Evolutionary conservation across 768 basidiomycete genomes (phyloP), one percentile per base, ranked within the genome.

Genomic region (Suillus variegatus): DNA sequence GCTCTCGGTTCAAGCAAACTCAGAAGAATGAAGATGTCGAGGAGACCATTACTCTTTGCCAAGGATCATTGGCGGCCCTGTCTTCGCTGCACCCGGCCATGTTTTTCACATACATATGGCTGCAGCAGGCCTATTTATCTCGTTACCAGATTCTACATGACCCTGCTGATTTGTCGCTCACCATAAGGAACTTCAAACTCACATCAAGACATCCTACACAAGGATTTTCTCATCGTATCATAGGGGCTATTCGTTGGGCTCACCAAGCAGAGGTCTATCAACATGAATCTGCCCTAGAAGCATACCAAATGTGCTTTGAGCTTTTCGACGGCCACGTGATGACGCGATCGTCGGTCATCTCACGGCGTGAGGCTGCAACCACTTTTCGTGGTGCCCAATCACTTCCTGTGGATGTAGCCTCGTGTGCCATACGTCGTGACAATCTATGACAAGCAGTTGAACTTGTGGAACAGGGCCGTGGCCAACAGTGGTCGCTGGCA

Each of bases 401-500:
- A 2, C 36, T 63, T 0, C 6, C 65, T 44, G 62, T 60, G 3
- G 40, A 66, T 40, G 61, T 62, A 25, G 62, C 62, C 0, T 66
- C 62, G 13, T 66, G 46, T 52, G 75, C 74, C 25, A 62, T 68
- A 60, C 40, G 9, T n/a, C 13, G 51, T 46, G 20, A 22, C 13
- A 60, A 66, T 25, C 35, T 35, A 12, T 51, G 64, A 36, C 61
- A 41, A 9, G 74, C 75, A 13, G 28, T 75, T 2, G 72, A 75
- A 63, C 72, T 74, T 68, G 55, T 74, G 41, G 75, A 77, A 70
- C 47, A 49, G 22, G 47, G 22, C 2, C 47, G 47, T 49, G n/a
- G 71, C 6, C 63, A 75, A 13, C 69, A 74, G 1, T 77, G 76
- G 75, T 68, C 67, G 25, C 71, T 75, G 49, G 43, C 75, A 1